Percentiles rank a stretch among this genome's conserved stretches.
These are phyloP conservation scores for Curvularia eragrostidis DNA, from an alignment of 2,329 filamentous ascomycete genomes.

Conservation along the genomic window DNA sequence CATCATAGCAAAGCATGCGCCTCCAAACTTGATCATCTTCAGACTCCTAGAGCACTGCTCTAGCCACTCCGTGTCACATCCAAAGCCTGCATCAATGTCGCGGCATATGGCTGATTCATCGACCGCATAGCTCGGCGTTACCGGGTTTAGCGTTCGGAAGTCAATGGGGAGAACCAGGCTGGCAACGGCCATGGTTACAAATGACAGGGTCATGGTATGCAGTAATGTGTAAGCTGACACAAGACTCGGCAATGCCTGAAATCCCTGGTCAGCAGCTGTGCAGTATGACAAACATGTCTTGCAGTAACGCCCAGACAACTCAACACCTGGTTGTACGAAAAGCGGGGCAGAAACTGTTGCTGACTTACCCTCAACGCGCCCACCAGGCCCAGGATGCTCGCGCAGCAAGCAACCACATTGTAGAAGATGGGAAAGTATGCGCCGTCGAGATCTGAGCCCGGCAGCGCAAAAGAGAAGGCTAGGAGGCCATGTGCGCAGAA, in stretches of 20 bases:
- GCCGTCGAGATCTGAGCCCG: constrained; percentile 37
- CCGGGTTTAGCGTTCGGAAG: constrained; percentile 27
- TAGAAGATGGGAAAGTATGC: constrained; percentile 47
- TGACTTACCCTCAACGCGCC: constrained; percentile 53
- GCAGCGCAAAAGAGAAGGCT: constrained; percentile 31
- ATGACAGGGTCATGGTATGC: constrained; percentile 36
- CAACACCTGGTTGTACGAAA: background rate
- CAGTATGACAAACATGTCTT: background rate
- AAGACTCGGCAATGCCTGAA: constrained; percentile 32
- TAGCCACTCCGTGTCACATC: constrained; percentile 40
- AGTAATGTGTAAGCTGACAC: constrained; percentile 37
- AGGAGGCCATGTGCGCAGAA: constrained; percentile 37
- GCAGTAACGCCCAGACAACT: background rate
- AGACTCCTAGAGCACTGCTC: constrained; percentile 39
- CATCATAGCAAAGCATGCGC: constrained; percentile 31
- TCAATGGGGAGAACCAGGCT: constrained; percentile 34
- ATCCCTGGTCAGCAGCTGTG: constrained; percentile 21
- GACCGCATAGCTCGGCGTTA: constrained; percentile 31
- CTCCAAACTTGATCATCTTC: constrained; percentile 28
- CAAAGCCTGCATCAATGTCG: constrained; percentile 37
- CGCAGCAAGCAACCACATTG: constrained; percentile 49
- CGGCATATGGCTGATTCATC: constrained; percentile 34
- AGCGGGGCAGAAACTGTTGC: constrained; percentile 2
- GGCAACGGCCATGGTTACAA: constrained; percentile 37
- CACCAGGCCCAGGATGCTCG: constrained; percentile 53